Conservation (phyloP, 345 rosid species). For the Eucalyptus leucophloia region DNA sequence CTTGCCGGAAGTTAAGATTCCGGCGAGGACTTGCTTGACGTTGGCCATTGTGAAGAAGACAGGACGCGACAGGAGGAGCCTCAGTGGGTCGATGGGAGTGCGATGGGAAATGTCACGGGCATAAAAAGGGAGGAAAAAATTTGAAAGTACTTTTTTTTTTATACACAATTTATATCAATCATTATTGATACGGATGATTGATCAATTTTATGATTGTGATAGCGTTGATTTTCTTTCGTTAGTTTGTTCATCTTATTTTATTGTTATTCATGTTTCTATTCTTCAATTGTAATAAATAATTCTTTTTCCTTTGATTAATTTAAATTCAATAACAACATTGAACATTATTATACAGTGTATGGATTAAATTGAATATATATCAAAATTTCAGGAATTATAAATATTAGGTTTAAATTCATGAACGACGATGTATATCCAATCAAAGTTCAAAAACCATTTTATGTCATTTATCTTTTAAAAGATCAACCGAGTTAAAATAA, state of each 20-base stretch:
- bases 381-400: no score
- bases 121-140: background rate
- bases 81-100: background rate
- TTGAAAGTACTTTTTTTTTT: background rate
- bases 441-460: background rate
- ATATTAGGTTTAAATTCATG: background rate
- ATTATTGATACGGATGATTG: background rate
- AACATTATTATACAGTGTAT: no score
- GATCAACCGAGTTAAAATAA: background rate
- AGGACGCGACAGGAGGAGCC: background rate
- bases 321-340: background rate
- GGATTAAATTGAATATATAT: no score
- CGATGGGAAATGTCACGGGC: background rate
- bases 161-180: background rate
- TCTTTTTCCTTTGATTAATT: background rate
- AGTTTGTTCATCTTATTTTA: background rate
- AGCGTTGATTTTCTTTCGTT: background rate
- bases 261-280: background rate
- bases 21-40: background rate
- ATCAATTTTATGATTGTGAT: background rate
- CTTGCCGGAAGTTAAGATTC: conserved; percentile 3
- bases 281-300: background rate
- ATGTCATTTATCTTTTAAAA: background rate
- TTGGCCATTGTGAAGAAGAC: background rate
- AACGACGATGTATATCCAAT: accelerated